phyloP scores from a whole-genome alignment of 2,329 filamentous ascomycete genomes.

The Gyromitra esculenta region DNA sequence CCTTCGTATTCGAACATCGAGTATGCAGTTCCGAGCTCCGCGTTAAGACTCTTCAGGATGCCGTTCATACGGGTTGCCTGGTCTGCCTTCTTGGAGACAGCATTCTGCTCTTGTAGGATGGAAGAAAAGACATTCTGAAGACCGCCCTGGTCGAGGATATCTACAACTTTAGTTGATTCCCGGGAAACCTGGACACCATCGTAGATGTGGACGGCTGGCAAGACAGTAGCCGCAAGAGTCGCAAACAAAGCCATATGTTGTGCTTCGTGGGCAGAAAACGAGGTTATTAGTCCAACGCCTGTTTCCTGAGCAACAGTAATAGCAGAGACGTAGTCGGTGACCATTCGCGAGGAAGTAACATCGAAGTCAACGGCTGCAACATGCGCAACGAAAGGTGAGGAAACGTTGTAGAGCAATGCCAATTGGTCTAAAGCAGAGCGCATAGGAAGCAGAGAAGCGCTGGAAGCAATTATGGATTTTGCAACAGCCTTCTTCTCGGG shows the following conservation, averaged over 20 bases:
- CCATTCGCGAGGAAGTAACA: conserved; percentile 73
- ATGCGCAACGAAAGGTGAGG: conserved; percentile 92
- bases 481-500: conserved; percentile 88
- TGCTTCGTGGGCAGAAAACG: conserved; percentile 85
- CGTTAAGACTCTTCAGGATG: conserved; percentile 80
- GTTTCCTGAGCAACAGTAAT: conserved; percentile 87
- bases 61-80: conserved; percentile 76
- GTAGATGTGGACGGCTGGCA: conserved; percentile 88
- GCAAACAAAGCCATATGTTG: conserved; percentile 96
- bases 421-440: conserved; percentile 89
- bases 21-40: conserved; percentile 92
- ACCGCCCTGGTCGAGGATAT: conserved; percentile 77
- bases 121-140: conserved; percentile 75
- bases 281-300: conserved; percentile 84
- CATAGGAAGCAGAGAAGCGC: conserved; percentile 80
- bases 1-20: conserved; percentile 93
- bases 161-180: conserved; percentile 83
- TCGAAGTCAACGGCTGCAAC: conserved; percentile 89
- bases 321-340: conserved; percentile 85
- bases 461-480: conserved; percentile 88
- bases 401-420: conserved; percentile 86
- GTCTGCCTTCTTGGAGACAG: conserved; percentile 75
- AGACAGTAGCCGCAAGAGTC: conserved; percentile 78
- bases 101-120: conserved; percentile 70
- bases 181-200: conserved; percentile 84